phyloP scores from a whole-genome alignment of 805 yeast genomes.

The Saturnispora quitensis region DNA sequence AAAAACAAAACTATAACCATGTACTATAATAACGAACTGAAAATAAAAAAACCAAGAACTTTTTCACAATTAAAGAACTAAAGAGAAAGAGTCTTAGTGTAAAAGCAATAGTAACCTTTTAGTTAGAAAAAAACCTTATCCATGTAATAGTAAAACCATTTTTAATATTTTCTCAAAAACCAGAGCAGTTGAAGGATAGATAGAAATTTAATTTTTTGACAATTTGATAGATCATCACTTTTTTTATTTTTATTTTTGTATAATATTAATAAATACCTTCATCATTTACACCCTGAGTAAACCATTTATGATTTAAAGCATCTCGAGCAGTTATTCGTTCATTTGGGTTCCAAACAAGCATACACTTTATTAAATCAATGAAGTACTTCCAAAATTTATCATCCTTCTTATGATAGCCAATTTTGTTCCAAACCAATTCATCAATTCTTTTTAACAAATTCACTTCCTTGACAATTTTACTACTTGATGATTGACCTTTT shows the following conservation, averaged over 20 bases:
- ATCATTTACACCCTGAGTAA: constrained; percentile 51
- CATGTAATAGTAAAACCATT: not conserved
- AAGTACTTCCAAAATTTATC: constrained; percentile 80
- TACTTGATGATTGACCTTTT: constrained; percentile 23
- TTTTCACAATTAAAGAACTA: constrained; percentile 1
- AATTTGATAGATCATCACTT: not conserved
- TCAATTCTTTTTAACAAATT: constrained; percentile 23
- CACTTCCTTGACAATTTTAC: constrained; percentile 30
- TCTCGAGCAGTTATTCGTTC: constrained; percentile 44
- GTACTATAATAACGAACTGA: not conserved
- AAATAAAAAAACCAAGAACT: not conserved
- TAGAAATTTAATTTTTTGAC: not conserved
- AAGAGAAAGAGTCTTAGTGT: not conserved
- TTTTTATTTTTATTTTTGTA: not conserved
- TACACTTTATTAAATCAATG: constrained; percentile 39
- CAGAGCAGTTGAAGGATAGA: not conserved
- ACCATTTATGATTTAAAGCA: constrained; percentile 65
- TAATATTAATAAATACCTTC: constrained; percentile 31
- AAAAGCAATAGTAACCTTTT: not conserved
- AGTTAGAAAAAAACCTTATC: not conserved
- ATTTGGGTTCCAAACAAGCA: constrained; percentile 42
- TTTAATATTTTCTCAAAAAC: not conserved
- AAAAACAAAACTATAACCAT: not conserved
- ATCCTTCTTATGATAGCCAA: constrained; percentile 34
- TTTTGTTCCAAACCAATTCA: constrained; percentile 22